Base-by-base conservation (phyloP, 257 asterid species). In the Parsonsia alboflavescens region DNA sequence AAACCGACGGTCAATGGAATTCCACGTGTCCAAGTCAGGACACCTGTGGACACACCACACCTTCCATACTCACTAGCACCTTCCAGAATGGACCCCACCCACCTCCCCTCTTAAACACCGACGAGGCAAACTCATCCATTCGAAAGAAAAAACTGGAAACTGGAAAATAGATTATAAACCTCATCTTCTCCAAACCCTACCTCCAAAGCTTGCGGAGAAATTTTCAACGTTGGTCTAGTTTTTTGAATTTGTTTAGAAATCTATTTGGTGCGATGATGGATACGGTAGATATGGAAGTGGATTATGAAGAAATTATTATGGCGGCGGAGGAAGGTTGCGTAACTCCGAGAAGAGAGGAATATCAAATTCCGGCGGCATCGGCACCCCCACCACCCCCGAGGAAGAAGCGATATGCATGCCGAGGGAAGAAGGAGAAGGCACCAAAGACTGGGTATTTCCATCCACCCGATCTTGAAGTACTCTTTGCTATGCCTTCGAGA, bases 341-440 rank as follows among this genome's bases (percentile, higher is more conserved):
- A 4, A 88, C 92, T 0, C 92, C 90, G 39, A 81, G 68, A 44
- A 76, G 75, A 4, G 80, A 78, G 0, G 82, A 69, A 22, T 69
- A n/a, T 52, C 73, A 24, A 42, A 88, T 88, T 39, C 90, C 88
- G 66, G 80, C 8, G 73, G 75, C 77, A 81, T 39, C 85, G 0
- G 71, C 58, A 30, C 92, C 92, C 57, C 92, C 90, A 4, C 84
- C 86, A 26, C 83, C 92, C 44, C 90, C 87, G 58, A 71, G 78
- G 42, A 88, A 88, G 79, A 84, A 79, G 79, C 24, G 72, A 59
- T 77, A 68, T 3, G 72, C 11, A 54, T 44, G 71, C 64, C 68
- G 66, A 21, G 84, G 57, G 50, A 80, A 76, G 79, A 75, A 10
- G 33, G 66, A 10, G 33, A 61, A 17, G 72, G 77, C 80, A 49